Conservation (phyloP, 1,284 basidiomycete genomes). For the Peniophora sp. region DNA sequence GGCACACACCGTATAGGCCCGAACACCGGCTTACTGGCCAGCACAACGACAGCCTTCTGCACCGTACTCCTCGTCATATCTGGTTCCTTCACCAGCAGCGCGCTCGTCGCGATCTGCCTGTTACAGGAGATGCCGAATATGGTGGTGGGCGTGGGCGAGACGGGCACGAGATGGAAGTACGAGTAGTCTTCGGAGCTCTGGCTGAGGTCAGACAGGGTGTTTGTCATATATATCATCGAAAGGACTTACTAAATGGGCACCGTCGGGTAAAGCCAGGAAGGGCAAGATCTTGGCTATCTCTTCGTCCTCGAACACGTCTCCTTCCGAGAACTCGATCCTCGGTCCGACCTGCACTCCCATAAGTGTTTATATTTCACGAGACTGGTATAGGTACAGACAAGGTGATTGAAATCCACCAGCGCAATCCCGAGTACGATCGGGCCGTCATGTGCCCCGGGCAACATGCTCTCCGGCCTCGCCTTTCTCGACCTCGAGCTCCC, state of each 20-base stretch:
- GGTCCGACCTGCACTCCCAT: constrained; percentile 67
- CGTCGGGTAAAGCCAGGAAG: constrained; percentile 96
- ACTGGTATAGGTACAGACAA: constrained; percentile 40
- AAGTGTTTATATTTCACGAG: constrained; percentile 9
- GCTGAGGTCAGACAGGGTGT: constrained; percentile 19
- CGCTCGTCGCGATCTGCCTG: constrained; percentile 83
- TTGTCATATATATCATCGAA: constrained; percentile 4
- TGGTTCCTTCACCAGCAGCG: constrained; percentile 73
- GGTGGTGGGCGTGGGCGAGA: constrained; percentile 66
- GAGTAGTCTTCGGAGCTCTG: constrained; percentile 90
- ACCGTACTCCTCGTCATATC: constrained; percentile 96
- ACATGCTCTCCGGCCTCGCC: constrained; percentile 66
- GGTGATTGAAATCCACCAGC: constrained; percentile 85
- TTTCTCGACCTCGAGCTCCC: constrained; percentile 66
- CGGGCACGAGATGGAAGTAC: constrained; percentile 84
- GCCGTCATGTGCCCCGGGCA: constrained; percentile 49
- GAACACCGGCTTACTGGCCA: constrained; percentile 86
- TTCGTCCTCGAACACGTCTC: constrained; percentile 71
- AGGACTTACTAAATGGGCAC: constrained; percentile 76
- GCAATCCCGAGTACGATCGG: constrained; percentile 77
- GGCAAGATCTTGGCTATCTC: constrained; percentile 81
- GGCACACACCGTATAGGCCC: constrained; percentile 77
- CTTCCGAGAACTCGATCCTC: constrained; percentile 75
- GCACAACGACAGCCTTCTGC: constrained; percentile 95
- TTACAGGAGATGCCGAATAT: constrained; percentile 97